phyloP scores from a whole-genome alignment of 257 asterid genomes.

The Solanum sejunctum region DNA sequence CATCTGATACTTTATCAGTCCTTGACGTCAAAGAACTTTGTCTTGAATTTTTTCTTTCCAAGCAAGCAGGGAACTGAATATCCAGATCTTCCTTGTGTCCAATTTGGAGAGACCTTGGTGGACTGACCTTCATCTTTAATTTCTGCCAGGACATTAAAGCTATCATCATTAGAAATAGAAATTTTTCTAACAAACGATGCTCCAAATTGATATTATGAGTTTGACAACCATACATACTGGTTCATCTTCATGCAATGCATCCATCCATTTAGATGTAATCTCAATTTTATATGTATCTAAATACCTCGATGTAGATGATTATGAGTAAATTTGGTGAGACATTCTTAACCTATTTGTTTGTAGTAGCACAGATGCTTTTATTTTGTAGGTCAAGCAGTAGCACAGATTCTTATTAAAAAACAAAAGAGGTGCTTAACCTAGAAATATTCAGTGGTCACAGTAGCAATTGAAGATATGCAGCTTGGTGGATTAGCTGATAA shows the following conservation, averaged over 20 bases:
- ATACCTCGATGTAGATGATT: not conserved
- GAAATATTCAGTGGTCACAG: not conserved
- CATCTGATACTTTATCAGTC: slow-evolving; percentile 16
- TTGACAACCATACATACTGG: not conserved
- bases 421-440: not conserved
- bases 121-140: slow-evolving; percentile 76
- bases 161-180: slow-evolving; percentile 9
- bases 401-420: not conserved
- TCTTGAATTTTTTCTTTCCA: slow-evolving; percentile 35
- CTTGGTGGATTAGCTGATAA: not conserved
- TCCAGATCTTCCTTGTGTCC: slow-evolving; percentile 46
- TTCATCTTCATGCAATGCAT: not conserved
- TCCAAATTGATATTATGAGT: not conserved
- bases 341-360: not conserved
- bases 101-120: slow-evolving; percentile 67
- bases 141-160: slow-evolving; percentile 42
- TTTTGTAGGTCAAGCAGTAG: too few species aligned
- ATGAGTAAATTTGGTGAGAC: not conserved
- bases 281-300: not conserved
- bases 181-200: not conserved
- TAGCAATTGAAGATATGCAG: not conserved
- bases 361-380: not conserved
- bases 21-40: slow-evolving; percentile 19
- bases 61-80: slow-evolving; percentile 64
- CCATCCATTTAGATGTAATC: not conserved